These are phyloP conservation scores for Rhodotorula sp. DNA, from an alignment of 1,284 basidiomycete species.

Conservation along the genomic window DNA sequence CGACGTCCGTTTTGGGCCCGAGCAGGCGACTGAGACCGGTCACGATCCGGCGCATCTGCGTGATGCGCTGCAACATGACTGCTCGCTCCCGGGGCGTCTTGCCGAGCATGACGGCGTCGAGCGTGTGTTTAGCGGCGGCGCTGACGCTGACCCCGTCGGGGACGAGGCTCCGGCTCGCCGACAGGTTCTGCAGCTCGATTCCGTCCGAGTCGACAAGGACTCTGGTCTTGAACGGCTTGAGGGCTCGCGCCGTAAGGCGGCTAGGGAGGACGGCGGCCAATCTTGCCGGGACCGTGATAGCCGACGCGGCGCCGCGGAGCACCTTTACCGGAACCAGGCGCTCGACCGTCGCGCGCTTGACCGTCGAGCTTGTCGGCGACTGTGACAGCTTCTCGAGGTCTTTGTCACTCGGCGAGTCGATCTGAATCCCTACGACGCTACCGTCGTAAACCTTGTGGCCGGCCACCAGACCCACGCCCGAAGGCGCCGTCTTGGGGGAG, in stretches of 20 bases:
- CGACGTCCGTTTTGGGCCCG: constrained; percentile 77
- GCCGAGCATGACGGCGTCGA: constrained; percentile 6
- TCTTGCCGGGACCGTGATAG: constrained; percentile 4
- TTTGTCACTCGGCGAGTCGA: constrained; percentile 44
- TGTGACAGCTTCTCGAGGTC: constrained; percentile 32
- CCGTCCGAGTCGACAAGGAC: constrained; percentile 38
- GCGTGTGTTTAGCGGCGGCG: background rate
- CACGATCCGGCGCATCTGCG: constrained; percentile 74
- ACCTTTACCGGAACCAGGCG: constrained; percentile 13
- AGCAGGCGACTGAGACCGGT: constrained; percentile 77
- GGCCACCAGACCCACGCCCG: constrained; percentile 25
- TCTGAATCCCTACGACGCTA: constrained; percentile 31
- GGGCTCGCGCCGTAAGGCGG: background rate
- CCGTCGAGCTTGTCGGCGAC: background rate
- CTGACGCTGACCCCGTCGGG: constrained; percentile 2
- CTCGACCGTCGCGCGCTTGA: constrained; percentile 32
- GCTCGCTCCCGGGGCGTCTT: constrained; percentile 30
- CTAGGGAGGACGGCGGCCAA: constrained; percentile 24
- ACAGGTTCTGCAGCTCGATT: constrained; percentile 22
- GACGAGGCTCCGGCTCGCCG: constrained; percentile 3
- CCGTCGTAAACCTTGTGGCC: constrained; percentile 34
- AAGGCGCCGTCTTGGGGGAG: constrained; percentile 10
- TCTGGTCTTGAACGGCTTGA: constrained; percentile 20
- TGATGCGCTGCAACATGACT: constrained; percentile 68
- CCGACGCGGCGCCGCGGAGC: constrained; percentile 10